A percentile compares a stretch with the other conserved stretches of the same genome.
Evolutionary conservation across 345 rosid species (phyloP).

Genomic region (Geranium brycei): DNA sequence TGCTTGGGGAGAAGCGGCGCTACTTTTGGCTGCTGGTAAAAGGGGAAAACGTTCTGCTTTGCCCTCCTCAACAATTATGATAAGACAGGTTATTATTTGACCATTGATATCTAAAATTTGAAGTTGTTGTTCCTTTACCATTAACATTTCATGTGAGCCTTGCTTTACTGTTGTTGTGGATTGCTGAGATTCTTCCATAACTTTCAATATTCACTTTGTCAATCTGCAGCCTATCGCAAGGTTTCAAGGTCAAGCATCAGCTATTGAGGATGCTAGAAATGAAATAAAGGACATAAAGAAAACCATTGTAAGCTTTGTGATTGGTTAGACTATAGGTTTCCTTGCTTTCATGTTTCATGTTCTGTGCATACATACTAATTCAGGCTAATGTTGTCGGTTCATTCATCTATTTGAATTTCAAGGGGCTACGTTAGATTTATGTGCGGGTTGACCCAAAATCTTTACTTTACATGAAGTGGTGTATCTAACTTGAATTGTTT

Average conservation of each 20-base stretch:
- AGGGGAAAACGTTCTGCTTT: conserved; percentile 55
- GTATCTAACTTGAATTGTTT: background rate
- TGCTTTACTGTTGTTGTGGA: background rate
- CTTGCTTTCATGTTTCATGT: background rate
- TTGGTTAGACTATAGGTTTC: conserved; percentile 2
- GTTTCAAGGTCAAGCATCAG: conserved; percentile 94
- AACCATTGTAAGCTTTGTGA: conserved; percentile 48
- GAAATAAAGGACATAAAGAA: conserved; percentile 60
- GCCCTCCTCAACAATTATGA: conserved; percentile 62
- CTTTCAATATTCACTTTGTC: conserved; percentile 6
- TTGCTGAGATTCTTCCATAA: background rate
- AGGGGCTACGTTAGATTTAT: no score
- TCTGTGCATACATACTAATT: no score
- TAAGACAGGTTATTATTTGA: conserved; percentile 37
- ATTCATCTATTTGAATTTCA: no score
- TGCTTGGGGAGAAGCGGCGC: conserved; percentile 99
- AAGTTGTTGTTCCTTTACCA: background rate
- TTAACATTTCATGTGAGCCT: background rate
- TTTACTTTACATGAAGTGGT: no score
- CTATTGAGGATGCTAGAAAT: conserved; percentile 59
- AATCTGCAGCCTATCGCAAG: conserved; percentile 73
- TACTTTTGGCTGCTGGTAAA: conserved; percentile 64
- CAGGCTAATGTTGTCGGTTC: no score
- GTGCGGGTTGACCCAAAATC: background rate
- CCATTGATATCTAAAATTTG: background rate